These are phyloP conservation scores for Erucastrum elatum DNA, from an alignment of 345 rosid species.

Conservation along the genomic window DNA sequence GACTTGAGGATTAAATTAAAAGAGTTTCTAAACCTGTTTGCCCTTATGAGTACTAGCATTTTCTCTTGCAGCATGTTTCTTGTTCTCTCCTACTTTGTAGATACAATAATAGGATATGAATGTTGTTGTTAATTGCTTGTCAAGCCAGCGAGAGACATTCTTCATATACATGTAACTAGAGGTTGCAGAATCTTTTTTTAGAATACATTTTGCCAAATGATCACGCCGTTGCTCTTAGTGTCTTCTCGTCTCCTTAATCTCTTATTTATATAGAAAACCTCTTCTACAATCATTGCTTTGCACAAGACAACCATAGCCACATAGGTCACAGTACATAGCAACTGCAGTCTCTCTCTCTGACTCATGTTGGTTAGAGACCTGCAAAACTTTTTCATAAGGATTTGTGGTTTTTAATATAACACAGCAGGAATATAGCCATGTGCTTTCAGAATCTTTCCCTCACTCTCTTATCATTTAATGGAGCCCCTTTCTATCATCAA, in stretches of 20 bases:
- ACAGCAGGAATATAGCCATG: conserved; percentile 28
- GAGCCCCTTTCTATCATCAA: conserved; percentile 21
- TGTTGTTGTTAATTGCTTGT: background rate
- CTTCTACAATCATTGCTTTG: conserved; percentile 29
- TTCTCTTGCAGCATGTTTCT: conserved; percentile 17
- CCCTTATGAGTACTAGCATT: background rate
- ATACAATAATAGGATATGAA: conserved; percentile 25
- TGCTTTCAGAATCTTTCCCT: conserved; percentile 31
- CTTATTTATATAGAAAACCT: background rate
- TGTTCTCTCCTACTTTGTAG: conserved; percentile 29
- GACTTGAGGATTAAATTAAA: conserved; percentile 20
- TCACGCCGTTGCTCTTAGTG: background rate
- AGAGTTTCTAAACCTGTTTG: conserved; percentile 22
- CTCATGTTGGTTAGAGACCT: conserved; percentile 27
- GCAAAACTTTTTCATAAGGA: conserved; percentile 4
- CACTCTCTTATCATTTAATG: conserved; percentile 30
- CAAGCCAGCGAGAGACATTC: conserved; percentile 14
- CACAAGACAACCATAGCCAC: conserved; percentile 23
- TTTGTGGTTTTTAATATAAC: conserved; percentile 22
- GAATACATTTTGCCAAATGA: conserved; percentile 10
- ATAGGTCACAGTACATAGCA: conserved; percentile 18
- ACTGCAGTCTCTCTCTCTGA: conserved; percentile 15
- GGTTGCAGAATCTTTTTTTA: background rate
- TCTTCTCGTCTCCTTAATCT: conserved; percentile 13
- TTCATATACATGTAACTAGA: conserved; percentile 26